Evolutionary conservation across 371 early-diverging fungal genomes (phyloP), one percentile per base, ranked within the genome.

Genomic region (Zychaea mexicana): DNA sequence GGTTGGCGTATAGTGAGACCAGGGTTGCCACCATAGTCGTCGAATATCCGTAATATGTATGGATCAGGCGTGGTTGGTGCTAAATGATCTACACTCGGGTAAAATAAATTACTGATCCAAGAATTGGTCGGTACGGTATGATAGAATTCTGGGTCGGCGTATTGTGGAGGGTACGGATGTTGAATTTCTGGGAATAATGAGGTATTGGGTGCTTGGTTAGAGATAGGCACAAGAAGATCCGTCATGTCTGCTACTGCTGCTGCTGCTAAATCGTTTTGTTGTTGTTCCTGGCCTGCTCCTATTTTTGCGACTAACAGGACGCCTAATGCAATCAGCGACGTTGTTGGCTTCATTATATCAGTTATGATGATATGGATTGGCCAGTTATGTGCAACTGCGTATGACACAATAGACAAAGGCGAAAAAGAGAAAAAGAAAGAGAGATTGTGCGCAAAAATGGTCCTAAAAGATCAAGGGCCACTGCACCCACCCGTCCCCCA

Each of bases 41-140:
- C 82, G 19, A 82, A 47, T 5, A 82, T 22, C 12, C 79, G 69
- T 13, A 82, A 55, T 19, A 69, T 76, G 57, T 82, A 82, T 8
- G 82, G 82, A 45, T 82, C 82, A 9, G 79, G 66, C 0, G 73
- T 76, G 1, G 82, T 82, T 2, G 82, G 79, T 2, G 82, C 82
- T 12, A 70, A 24, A 28, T 77, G 58, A 9, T 74, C 22, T 1
- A 52, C 61, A 62, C 82, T 82, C 9, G 78, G 71, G 52, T 77
- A 82, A 56, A 82, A 82, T 19, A 82, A 57, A 45, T 82, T 82
- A 22, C 76, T 73, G 19, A 76, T 61, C 82, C 82, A 82, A 12
- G 82, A 71, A 59, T 74, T 76, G n/a, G 82, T 82, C 15, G 82
- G 82, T 2, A 79, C 79, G n/a, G 60, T 63, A 9, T 58, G 49